phyloP scores from a whole-genome alignment of 495 filamentous ascomycete genomes.

The Penicillium antarcticum region DNA sequence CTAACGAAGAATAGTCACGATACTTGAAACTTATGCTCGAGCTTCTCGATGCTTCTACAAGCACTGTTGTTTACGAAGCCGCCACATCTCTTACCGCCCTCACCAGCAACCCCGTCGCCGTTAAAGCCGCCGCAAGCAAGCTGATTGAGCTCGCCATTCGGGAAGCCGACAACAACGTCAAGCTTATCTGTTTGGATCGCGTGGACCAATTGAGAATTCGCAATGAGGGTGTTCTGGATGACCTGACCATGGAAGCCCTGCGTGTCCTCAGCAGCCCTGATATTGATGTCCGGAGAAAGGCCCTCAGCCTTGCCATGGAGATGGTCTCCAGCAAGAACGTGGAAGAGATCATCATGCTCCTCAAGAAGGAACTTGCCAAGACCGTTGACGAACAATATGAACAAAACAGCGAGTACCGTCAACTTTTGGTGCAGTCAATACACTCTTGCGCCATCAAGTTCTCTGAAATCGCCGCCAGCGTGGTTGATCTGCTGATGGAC shows the following conservation, averaged over 20 bases:
- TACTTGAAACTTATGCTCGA: conserved; percentile 97
- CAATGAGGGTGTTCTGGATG: conserved; percentile 91
- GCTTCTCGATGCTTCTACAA: conserved; percentile 86
- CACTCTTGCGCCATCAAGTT: conserved; percentile 99
- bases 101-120: conserved; percentile 94
- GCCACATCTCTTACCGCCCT: conserved; percentile 95
- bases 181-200: conserved; percentile 93
- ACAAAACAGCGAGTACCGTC: conserved; percentile 97
- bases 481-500: conserved; percentile 98
- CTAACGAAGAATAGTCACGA: conserved; percentile 57
- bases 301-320: conserved; percentile 85
- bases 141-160: conserved; percentile 96
- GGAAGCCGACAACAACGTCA: conserved; percentile 98
- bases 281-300: conserved; percentile 92
- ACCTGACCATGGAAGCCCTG: conserved; percentile 96
- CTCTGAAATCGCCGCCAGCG: conserved; percentile 94
- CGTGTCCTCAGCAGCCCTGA: conserved; percentile 95
- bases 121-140: conserved; percentile 93
- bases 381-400: conserved; percentile 98
- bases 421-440: conserved; percentile 92
- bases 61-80: conserved; percentile 96
- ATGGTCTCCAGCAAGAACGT: conserved; percentile 99
- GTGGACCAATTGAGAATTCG: conserved; percentile 88
- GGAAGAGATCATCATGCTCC: conserved; percentile 90
- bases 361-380: conserved; percentile 97